These are phyloP conservation scores for Penicillium frequentans DNA, from an alignment of 2,329 filamentous ascomycete genomes.

Conservation along the genomic window DNA sequence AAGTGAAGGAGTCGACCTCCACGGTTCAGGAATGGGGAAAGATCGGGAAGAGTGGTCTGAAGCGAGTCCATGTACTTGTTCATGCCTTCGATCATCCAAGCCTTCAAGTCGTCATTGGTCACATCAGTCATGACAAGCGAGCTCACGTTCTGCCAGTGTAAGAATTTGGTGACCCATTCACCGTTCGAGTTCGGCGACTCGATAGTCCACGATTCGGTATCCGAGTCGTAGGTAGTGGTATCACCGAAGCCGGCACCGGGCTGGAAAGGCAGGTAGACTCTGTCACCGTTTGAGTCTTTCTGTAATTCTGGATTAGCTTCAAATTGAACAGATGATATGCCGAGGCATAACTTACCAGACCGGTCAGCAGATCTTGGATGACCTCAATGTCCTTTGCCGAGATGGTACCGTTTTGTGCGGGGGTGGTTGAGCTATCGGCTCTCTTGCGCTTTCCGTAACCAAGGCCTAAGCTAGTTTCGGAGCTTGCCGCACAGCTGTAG, in stretches of 20 bases:
- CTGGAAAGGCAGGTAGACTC: too few species aligned
- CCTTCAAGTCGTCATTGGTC: constrained; percentile 53
- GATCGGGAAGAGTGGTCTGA: constrained; percentile 56
- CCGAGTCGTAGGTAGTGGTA: too few species aligned
- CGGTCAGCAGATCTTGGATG: constrained; percentile 38
- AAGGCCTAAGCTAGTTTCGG: constrained; percentile 28
- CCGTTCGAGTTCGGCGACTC: too few species aligned
- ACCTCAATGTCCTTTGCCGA: constrained; percentile 30
- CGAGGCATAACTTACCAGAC: constrained; percentile 38
- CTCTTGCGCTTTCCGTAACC: constrained; percentile 1
- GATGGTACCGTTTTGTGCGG: constrained; percentile 32
- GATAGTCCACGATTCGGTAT: too few species aligned
- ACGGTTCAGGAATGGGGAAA: constrained; percentile 55
- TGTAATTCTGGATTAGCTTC: too few species aligned
- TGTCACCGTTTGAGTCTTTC: constrained; percentile 46
- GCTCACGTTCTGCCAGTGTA: too few species aligned
- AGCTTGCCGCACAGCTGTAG: constrained; percentile 45
- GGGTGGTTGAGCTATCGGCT: constrained; percentile 1
- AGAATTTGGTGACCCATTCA: too few species aligned
- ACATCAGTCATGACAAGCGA: constrained; percentile 9
- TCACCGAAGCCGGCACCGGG: too few species aligned
- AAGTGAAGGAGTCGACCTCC: constrained; percentile 50
- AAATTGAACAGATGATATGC: constrained; percentile 7
- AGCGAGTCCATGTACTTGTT: constrained; percentile 51
- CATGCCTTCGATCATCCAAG: constrained; percentile 38